Conservation (phyloP, 192 early-diverging fungal species). For the Gamsiella multidivaricata region DNA sequence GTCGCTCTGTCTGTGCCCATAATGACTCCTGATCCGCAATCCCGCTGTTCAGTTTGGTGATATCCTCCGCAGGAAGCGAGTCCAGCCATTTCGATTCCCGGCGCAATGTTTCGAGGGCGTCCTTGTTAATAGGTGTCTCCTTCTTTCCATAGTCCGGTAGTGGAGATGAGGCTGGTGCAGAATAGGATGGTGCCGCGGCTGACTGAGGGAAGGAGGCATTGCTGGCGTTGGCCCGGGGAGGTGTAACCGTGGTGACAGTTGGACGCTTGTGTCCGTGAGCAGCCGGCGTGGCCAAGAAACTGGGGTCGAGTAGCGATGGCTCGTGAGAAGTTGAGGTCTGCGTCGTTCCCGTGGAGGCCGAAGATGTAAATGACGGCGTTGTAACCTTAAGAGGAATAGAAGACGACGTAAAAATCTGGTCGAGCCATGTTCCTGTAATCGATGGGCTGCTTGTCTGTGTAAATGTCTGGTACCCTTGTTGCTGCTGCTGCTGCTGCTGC, state of each 20-base stretch:
- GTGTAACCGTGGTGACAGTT: constrained; percentile 10
- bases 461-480: not conserved
- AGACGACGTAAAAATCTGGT: constrained; percentile 15
- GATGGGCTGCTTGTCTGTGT: not conserved
- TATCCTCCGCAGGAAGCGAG: constrained; percentile 32
- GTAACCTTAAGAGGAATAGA: not conserved
- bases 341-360: not conserved
- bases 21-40: not conserved
- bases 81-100: constrained; percentile 50
- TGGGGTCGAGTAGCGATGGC: constrained; percentile 28
- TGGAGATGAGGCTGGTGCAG: constrained; percentile 5
- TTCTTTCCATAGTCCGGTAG: not conserved
- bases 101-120: constrained; percentile 23
- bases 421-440: constrained; percentile 26
- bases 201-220: not conserved
- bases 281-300: constrained; percentile 37
- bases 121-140: constrained; percentile 18
- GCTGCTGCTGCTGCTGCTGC: not conserved
- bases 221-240: not conserved
- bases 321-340: not conserved
- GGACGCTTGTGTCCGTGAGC: constrained; percentile 30
- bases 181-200: not conserved
- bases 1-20: constrained; percentile 23
- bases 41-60: constrained; percentile 28
- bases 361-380: not conserved